A percentile compares a stretch with the other conserved stretches of the same genome.
Conservation (phyloP, 192 early-diverging fungal species). For the Coemansia reversa region DNA sequence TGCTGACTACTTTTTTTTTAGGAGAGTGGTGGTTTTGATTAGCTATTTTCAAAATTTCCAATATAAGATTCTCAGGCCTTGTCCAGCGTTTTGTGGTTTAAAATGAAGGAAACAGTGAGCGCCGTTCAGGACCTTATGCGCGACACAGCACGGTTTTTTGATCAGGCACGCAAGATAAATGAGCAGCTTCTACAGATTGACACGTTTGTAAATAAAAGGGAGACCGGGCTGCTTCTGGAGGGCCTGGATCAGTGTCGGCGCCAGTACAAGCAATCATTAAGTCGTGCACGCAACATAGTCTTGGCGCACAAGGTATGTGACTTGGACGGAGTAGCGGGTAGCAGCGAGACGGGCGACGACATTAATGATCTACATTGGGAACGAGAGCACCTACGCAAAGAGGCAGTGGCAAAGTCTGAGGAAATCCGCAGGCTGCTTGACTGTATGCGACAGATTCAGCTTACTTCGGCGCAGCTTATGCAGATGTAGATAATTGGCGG, state of each 20-base stretch:
- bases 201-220: slow-evolving; percentile 21
- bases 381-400: slow-evolving; percentile 20
- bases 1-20: no score
- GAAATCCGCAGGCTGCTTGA: slow-evolving; percentile 36
- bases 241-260: slow-evolving; percentile 24
- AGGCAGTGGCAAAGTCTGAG: slow-evolving; percentile 34
- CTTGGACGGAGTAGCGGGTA: not conserved
- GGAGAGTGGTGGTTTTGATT: no score
- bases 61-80: no score
- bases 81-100: not conserved
- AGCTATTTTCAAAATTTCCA: no score
- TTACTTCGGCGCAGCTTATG: slow-evolving; percentile 44
- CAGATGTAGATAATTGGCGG: slow-evolving; percentile 15
- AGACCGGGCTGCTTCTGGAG: slow-evolving; percentile 17
- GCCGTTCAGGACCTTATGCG: slow-evolving; percentile 53
- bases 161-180: slow-evolving; percentile 46
- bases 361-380: slow-evolving; percentile 20
- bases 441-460: slow-evolving; percentile 44
- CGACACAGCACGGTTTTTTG: slow-evolving; percentile 41
- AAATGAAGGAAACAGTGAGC: slow-evolving; percentile 31
- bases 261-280: slow-evolving; percentile 33
- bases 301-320: not conserved
- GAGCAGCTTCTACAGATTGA: slow-evolving; percentile 42
- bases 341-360: not conserved
- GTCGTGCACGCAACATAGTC: slow-evolving; percentile 16